Evolutionary conservation across 2,329 filamentous ascomycete genomes (phyloP).

Genomic region (Ceratocystis papillata): DNA sequence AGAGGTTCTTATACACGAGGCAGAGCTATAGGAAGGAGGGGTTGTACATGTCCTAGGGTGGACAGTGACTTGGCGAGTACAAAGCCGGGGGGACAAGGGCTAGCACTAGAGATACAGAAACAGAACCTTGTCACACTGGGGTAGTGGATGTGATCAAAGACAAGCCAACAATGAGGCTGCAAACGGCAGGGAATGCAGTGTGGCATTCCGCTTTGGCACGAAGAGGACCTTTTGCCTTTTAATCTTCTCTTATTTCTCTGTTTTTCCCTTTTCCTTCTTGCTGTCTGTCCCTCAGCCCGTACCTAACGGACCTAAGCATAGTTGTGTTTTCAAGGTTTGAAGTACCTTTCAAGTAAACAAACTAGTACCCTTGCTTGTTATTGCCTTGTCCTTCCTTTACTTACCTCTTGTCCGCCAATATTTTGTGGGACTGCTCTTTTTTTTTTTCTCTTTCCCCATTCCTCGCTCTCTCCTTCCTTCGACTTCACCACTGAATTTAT

Average conservation of each 20-base stretch:
- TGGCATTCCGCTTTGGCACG: neutral
- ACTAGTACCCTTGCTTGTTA: too few species aligned
- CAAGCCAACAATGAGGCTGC: neutral
- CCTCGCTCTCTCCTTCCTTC: too few species aligned
- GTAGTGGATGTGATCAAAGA: neutral
- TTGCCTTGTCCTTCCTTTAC: too few species aligned
- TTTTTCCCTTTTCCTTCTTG: neutral
- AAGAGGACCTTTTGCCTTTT: neutral
- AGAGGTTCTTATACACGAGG: constrained; percentile 24
- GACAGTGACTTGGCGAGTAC: neutral
- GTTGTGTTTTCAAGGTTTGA: too few species aligned
- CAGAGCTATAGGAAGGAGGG: neutral
- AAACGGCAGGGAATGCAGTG: neutral
- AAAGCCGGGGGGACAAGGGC: neutral
- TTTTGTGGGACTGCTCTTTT: too few species aligned
- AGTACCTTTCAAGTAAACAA: too few species aligned
- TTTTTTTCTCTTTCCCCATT: too few species aligned
- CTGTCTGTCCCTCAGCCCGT: neutral
- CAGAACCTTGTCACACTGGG: neutral
- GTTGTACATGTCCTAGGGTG: neutral
- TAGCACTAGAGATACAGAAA: neutral
- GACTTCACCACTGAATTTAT: too few species aligned
- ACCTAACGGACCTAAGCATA: too few species aligned
- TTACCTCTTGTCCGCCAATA: too few species aligned
- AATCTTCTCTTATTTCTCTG: neutral